A percentile compares a stretch with the other conserved stretches of the same genome.
phyloP scores from a whole-genome alignment of 106 monocot species.

The Dendrobium catenatum region DNA sequence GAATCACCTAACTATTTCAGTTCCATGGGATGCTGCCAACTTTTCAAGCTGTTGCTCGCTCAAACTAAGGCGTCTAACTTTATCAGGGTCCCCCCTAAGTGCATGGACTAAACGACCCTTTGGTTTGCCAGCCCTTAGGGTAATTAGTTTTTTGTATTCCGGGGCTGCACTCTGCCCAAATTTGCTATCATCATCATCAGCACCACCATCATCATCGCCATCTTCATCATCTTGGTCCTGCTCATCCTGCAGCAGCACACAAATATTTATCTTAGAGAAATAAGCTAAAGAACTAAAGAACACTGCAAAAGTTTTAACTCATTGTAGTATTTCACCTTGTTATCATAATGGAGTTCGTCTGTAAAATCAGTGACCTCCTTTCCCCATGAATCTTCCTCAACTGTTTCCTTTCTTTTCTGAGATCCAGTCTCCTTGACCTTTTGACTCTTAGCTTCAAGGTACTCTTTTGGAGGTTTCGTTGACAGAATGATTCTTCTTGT shows the following conservation, averaged over 20 bases:
- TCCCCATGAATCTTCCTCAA: constrained; percentile 69
- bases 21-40: constrained; percentile 23
- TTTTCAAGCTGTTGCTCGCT: constrained; percentile 38
- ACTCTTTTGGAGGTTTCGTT: constrained; percentile 85
- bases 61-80: constrained; percentile 38
- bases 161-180: constrained; percentile 13
- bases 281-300: not conserved
- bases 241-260: not conserved
- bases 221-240: constrained; percentile 5
- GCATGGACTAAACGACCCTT: constrained; percentile 20
- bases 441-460: constrained; percentile 43
- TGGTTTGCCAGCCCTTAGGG: constrained; percentile 26
- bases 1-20: constrained; percentile 31
- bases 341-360: constrained; percentile 38
- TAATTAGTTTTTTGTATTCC: constrained; percentile 22
- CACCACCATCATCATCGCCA: constrained; percentile 7
- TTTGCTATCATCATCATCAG: constrained; percentile 19
- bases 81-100: constrained; percentile 24
- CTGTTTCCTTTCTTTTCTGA: constrained; percentile 17
- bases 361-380: constrained; percentile 63
- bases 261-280: not conserved
- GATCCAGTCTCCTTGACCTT: constrained; percentile 34
- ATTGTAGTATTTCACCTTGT: constrained; percentile 31
- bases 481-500: constrained; percentile 59
- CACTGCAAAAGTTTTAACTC: not conserved